Base-by-base conservation (phyloP, 2,329 filamentous ascomycete species). In the Diatrype stigma region DNA sequence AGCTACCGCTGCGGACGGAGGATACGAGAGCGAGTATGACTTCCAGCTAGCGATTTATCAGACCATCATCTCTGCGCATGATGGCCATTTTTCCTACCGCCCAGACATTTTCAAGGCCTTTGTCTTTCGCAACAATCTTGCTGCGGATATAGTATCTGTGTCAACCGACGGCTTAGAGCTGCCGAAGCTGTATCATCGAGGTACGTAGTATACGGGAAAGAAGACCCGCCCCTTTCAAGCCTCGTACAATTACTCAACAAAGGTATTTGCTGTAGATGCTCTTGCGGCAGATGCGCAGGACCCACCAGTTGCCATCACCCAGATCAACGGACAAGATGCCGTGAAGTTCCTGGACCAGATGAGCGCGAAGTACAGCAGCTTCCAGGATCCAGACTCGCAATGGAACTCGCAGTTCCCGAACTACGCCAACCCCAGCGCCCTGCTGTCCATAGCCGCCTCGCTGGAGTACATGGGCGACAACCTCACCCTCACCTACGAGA, bases 21-120 rank as follows among this genome's bases (percentile, higher is more conserved):
- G 64, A 3, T 84, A 77, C 57, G 61, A 66, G 3, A 78, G 72
- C 61, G 79, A 84, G 58, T 81, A 77, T 60, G 73, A 77, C 7
- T 81, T 82, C 56, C 76, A 82, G 57, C 54, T 69, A 7, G 78
- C 79, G 26, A 69, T 89, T 2, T 77, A 79, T 51, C 66, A 73
- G 34, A 66, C 81, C 7, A 71, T 84, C 34, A 72, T 73, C 22
- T 71, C 71, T 1, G 78, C 80, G 3, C 82, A 87, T 57, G 85
- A 89, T 61, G 82, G 84, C 1, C 86, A 89, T 60, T 83, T 86
- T 47, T 68, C 72, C 2, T 83, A 77, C 60, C 67, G 75, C 14
- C 78, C 80, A 2, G 78, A 82, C 55, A 69, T 76, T 4, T 71
- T 84, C 14, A 74, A 73, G 40, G 72, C 79, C 0, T 82, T 84